Evolutionary conservation across 225 moss, liverwort and hornwort genomes (phyloP), one percentile per base, ranked within the genome.

Genomic region (Straminergon stramineum): DNA sequence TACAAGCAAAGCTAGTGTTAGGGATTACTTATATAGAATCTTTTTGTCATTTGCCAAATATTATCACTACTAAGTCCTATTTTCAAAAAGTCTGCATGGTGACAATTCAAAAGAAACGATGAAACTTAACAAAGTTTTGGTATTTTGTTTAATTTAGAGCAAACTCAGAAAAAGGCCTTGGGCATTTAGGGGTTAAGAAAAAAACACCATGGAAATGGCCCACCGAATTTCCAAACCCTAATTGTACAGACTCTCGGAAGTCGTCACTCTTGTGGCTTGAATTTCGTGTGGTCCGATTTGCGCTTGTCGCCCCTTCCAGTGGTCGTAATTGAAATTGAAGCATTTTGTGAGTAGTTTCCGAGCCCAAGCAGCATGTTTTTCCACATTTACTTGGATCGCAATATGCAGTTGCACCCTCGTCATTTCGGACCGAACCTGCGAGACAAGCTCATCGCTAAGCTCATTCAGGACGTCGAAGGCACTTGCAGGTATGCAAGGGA

Each of bases 381-480:
- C 88, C 97, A 97, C 37, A 95, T 97, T 32, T 95, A 91, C 57
- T 89, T 97, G 91, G 96, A 97, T 90, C 92, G 97, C 83, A 97
- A 97, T 65, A 94, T 97, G 94, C 97, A 96, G 91, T 93, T 97
- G 90, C 97, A 97, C 92, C 97, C 97, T 30, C 92, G 97, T 37
- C 97, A 97, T 78, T 97, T 97, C 69, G 97, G 97, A 34, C 97
- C 97, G 34, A 95, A 96, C 84, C 82, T 97, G 89, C 89, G 95
- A 67, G 96, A 97, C 90, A 97, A 96, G 91, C 97, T 97, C 79
- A 94, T 97, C 26, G 94, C 96, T 27, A 97, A 97, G 92, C 95
- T 97, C 75, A 97, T 97, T 88, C 97, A 97, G 85, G 97, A 97
- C 52, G 97, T 97, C 53, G 97, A 97, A 88, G 97, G 97, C 56